These are phyloP conservation scores for Atractiella rhizophila DNA, from an alignment of 768 basidiomycete genomes.

Conservation along the genomic window DNA sequence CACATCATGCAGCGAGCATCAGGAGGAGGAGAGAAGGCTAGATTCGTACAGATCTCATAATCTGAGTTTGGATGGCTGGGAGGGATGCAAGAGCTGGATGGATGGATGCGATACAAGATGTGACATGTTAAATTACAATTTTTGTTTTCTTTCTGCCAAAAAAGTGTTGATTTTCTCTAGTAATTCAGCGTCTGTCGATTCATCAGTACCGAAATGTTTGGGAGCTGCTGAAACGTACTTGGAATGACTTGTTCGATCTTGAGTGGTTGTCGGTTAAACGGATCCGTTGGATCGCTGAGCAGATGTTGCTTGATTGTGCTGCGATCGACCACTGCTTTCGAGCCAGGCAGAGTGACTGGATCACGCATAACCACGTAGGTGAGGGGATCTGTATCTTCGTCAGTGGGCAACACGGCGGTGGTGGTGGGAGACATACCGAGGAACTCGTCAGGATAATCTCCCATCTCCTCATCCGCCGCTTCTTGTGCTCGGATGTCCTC, in stretches of 20 bases:
- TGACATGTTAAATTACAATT: no score
- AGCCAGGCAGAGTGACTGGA: slow-evolving; percentile 71
- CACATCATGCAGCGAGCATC: no score
- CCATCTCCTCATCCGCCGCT: slow-evolving; percentile 59
- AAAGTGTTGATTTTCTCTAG: no score
- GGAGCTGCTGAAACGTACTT: slow-evolving; percentile 3
- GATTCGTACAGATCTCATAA: no score
- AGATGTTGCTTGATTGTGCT: slow-evolving; percentile 85
- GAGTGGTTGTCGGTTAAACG: slow-evolving; percentile 76
- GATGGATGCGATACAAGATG: no score
- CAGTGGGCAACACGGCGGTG: not conserved
- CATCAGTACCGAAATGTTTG: not conserved
- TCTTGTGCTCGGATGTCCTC: slow-evolving; percentile 56
- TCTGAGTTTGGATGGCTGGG: no score
- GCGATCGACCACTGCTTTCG: slow-evolving; percentile 50
- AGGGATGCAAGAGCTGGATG: no score
- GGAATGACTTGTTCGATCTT: slow-evolving; percentile 46
- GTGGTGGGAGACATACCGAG: slow-evolving; percentile 33
- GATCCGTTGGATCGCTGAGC: slow-evolving; percentile 71
- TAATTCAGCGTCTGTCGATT: no score
- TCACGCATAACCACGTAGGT: slow-evolving; percentile 86
- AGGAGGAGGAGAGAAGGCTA: no score
- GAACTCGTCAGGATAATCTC: slow-evolving; percentile 86
- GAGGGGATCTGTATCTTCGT: slow-evolving; percentile 39
- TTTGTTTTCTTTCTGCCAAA: no score